Evolutionary conservation across 371 early-diverging fungal genomes (phyloP), one percentile per base, ranked within the genome.

Genomic region (Mucor racemosus): DNA sequence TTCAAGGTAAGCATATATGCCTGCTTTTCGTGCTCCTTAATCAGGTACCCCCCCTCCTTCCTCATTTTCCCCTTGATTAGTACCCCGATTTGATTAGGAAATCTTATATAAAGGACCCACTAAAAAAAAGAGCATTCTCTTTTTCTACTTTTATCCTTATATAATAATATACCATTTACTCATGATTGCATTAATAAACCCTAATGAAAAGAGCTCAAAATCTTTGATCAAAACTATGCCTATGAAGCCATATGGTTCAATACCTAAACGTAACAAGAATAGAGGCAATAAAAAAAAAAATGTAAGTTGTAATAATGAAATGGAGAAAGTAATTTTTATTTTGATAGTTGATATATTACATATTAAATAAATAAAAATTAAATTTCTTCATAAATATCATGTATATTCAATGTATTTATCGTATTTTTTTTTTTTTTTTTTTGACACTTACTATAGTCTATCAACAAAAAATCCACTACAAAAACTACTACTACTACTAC

Each of bases 231-330:
- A 50, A 50, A 19, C 21, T 4, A 19, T 50, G 50, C 50, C 26
- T 8, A 50, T 50, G 33, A 64, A 46, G 39, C 74, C 77, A 41
- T 77, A 72, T 58, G 77, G 77, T 9, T 26, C 67, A 17, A 74
- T 77, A 42, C 74, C 72, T 11, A 73, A 73, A 35, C 71, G 69
- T 26, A 69, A 26, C 33, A 65, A 65, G 41, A 68, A 5, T 17
- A 63, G 41, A 21, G 33, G 36, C 60, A 42, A 42, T 15, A 54
- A 17, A n/a, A 41, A 64, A 21, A 44, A 42, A 36, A 75, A 60
- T 53, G 65, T 61, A 62, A 60, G 58, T 38, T 19, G 5, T 35
- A 26, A 66, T 21, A 59, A 58, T 35, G 34, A 31, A 35, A 55
- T 31, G 55, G 8, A 50, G 50, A 50, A 50, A 50, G 54, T 55